These are phyloP conservation scores for Papiliotrema terrestris DNA, from an alignment of 1,284 basidiomycete genomes.

Conservation along the genomic window DNA sequence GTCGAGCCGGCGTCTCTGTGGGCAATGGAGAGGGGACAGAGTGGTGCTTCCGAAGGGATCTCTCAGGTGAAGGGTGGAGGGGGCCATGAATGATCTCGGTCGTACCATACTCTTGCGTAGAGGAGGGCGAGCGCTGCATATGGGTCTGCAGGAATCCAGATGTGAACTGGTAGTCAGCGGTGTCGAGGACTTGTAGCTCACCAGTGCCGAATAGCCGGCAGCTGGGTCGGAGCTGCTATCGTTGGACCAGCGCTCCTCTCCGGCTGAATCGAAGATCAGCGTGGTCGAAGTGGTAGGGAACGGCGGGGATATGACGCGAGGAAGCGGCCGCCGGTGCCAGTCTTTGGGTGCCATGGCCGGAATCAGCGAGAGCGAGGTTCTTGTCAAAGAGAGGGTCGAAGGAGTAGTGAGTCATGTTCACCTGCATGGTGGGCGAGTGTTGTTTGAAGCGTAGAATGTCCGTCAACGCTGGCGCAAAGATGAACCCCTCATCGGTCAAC, in stretches of 20 bases:
- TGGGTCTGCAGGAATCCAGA: conserved; percentile 13
- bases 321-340: neutral
- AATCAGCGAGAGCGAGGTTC: neutral
- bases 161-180: conserved; percentile 10
- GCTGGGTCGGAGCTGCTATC: conserved; percentile 5
- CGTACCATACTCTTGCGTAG: neutral
- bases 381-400: neutral
- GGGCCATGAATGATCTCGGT: conserved; percentile 2
- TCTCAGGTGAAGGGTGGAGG: conserved; percentile 1
- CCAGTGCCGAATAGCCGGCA: conserved; percentile 20
- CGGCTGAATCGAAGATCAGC: neutral
- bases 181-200: conserved; percentile 2
- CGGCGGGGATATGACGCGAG: neutral
- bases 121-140: neutral
- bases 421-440: neutral
- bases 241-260: conserved; percentile 4
- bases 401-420: neutral
- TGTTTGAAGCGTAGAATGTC: neutral
- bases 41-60: neutral
- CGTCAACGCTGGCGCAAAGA: neutral
- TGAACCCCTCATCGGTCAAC: neutral
- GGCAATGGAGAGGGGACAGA: neutral
- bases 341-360: neutral
- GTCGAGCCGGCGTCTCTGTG: conserved; percentile 8
- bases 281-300: conserved; percentile 2